A percentile compares a stretch with the other conserved stretches of the same genome.
phyloP scores from a whole-genome alignment of 768 basidiomycete species.

The Pisolithus tinctorius region DNA sequence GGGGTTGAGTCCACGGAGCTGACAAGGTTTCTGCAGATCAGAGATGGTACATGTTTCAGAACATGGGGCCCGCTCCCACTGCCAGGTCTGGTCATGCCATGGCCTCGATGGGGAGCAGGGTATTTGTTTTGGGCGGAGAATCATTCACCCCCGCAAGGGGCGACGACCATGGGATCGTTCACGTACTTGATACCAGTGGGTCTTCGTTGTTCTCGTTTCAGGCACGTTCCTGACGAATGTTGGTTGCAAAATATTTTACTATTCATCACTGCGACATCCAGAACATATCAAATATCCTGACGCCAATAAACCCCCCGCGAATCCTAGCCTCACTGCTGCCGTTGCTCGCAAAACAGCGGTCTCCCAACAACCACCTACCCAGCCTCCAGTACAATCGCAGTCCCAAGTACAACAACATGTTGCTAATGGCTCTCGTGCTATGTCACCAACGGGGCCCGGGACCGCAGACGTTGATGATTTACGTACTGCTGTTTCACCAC shows the following conservation, averaged over 20 bases:
- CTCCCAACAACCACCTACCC: constrained; percentile 22
- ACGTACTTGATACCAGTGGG: constrained; percentile 93
- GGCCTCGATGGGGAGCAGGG: constrained; percentile 83
- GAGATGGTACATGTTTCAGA: constrained; percentile 99
- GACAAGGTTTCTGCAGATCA: constrained; percentile 52
- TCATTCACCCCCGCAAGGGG: constrained; percentile 64
- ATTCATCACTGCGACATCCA: constrained; percentile 22
- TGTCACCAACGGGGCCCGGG: constrained; percentile 52
- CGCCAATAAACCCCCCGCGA: constrained; percentile 37
- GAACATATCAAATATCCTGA: constrained; percentile 95
- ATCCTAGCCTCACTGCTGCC: constrained; percentile 10
- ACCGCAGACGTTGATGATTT: constrained; percentile 45
- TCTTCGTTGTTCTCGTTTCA: constrained; percentile 14
- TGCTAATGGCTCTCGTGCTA: constrained; percentile 44
- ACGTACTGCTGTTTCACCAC: constrained; percentile 64
- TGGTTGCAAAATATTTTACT: not conserved
- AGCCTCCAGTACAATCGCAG: constrained; percentile 22
- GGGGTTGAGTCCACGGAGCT: constrained; percentile 3
- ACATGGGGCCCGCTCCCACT: constrained; percentile 94
- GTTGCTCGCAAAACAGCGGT: constrained; percentile 43
- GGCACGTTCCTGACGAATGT: not conserved
- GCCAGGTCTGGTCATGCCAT: constrained; percentile 97
- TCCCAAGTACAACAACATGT: constrained; percentile 18
- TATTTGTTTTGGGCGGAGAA: constrained; percentile 94
- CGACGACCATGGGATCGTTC: constrained; percentile 79